phyloP scores from a whole-genome alignment of 139 green algal genomes.

The Spirogloea muscicola region DNA sequence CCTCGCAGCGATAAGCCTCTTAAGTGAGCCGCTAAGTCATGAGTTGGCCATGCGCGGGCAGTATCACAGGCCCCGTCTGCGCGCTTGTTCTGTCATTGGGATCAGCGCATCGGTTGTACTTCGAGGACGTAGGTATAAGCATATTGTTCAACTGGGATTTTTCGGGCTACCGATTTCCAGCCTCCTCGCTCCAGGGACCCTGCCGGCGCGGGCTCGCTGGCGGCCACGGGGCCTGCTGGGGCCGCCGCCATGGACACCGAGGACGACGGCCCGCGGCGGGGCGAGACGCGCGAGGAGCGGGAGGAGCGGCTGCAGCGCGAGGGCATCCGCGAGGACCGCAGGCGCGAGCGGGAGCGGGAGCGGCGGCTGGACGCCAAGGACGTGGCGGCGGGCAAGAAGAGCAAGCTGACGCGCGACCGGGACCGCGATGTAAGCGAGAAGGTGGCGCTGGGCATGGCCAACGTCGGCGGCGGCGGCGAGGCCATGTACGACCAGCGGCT shows the following conservation, averaged over 20 bases:
- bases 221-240: too few species aligned
- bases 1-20: too few species aligned
- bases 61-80: too few species aligned
- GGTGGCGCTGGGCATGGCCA: slow-evolving; percentile 73
- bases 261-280: neutral
- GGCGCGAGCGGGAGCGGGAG: slow-evolving; percentile 84
- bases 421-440: slow-evolving; percentile 90
- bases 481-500: slow-evolving; percentile 94
- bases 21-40: too few species aligned
- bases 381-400: slow-evolving; percentile 71
- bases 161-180: too few species aligned
- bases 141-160: too few species aligned
- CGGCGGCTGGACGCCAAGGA: slow-evolving; percentile 72
- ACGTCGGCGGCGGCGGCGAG: slow-evolving; percentile 62
- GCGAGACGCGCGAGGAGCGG: slow-evolving; percentile 63
- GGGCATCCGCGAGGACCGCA: slow-evolving; percentile 72
- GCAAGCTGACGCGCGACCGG: slow-evolving; percentile 88
- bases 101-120: too few species aligned
- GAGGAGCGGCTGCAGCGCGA: slow-evolving; percentile 73
- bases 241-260: neutral
- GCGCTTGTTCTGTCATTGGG: too few species aligned
- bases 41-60: too few species aligned
- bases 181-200: too few species aligned
- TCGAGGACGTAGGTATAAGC: too few species aligned
- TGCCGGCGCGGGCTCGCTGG: too few species aligned